Percentiles rank a stretch among this genome's conserved stretches.
phyloP scores from a whole-genome alignment of 1,284 basidiomycete genomes.

The Rhizopogon hawkerae region DNA sequence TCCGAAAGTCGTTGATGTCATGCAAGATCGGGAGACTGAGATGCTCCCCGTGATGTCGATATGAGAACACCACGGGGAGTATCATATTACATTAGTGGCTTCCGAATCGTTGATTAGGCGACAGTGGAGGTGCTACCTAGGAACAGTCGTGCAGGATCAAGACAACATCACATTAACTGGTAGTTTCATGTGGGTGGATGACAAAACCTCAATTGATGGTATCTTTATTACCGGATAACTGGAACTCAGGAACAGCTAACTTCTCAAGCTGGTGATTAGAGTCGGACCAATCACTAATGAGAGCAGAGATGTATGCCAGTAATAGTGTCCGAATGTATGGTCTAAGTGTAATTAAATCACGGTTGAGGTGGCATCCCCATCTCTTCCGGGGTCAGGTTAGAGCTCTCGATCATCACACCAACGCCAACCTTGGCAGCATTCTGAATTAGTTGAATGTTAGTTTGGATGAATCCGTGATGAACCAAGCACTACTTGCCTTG shows the following conservation, averaged over 20 bases:
- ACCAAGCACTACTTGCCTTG: conserved; percentile 52
- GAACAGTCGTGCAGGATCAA: too few species aligned
- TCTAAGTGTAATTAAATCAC: conserved; percentile 27
- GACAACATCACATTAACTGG: too few species aligned
- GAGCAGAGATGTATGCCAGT: conserved; percentile 11
- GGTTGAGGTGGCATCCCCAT: conserved; percentile 58
- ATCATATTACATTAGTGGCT: too few species aligned
- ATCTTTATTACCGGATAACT: too few species aligned
- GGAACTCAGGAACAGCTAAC: not conserved
- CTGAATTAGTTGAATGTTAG: conserved; percentile 34
- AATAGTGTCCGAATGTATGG: conserved; percentile 14
- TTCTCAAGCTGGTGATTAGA: not conserved
- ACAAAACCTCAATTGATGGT: too few species aligned
- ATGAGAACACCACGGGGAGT: too few species aligned
- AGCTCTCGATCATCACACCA: conserved; percentile 92
- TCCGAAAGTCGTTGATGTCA: too few species aligned
- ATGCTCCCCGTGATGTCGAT: too few species aligned
- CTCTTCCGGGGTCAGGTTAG: conserved; percentile 68
- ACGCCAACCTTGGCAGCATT: conserved; percentile 91
- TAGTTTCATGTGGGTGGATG: too few species aligned
- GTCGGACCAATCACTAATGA: not conserved
- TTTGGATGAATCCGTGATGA: conserved; percentile 2
- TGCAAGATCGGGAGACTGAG: too few species aligned
- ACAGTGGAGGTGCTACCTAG: too few species aligned
- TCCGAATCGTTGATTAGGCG: too few species aligned